A percentile compares a stretch with the other conserved stretches of the same genome.
These are phyloP conservation scores for Tolypocladium endophyticum DNA, from an alignment of 2,329 filamentous ascomycete genomes.

Conservation along the genomic window DNA sequence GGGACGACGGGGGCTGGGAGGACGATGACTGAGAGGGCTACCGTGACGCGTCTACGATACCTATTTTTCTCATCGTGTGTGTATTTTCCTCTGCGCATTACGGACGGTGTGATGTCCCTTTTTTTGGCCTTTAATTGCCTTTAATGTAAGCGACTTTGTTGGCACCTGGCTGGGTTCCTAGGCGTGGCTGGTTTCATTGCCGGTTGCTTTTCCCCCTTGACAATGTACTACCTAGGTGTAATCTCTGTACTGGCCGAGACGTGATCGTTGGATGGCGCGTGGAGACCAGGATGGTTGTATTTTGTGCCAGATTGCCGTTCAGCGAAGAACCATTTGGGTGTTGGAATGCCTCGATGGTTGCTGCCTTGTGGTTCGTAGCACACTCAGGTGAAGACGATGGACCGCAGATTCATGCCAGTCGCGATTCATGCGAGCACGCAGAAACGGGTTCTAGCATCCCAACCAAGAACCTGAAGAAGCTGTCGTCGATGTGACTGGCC, in stretches of 20 bases:
- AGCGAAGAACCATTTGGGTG: not conserved
- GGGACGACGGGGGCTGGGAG: conserved; percentile 30
- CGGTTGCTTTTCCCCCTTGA: not conserved
- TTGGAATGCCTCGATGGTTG: no score
- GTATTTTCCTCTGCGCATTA: not conserved
- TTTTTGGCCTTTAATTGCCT: not conserved
- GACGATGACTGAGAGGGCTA: conserved; percentile 6
- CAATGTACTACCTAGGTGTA: not conserved
- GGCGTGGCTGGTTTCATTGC: not conserved
- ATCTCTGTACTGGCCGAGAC: no score
- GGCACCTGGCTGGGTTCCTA: not conserved
- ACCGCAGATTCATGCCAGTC: no score
- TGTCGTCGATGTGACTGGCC: no score
- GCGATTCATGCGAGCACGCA: no score
- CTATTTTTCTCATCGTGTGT: not conserved
- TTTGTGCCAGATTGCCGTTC: not conserved
- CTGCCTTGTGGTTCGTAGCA: no score
- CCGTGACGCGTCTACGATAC: not conserved
- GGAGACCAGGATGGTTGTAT: not conserved
- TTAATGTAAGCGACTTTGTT: not conserved
- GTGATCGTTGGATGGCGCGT: not conserved
- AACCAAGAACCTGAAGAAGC: no score
- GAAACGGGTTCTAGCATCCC: no score
- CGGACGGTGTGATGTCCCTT: not conserved
- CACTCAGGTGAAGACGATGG: no score